Evolutionary conservation across 2,329 filamentous ascomycete genomes (phyloP), one percentile per base, ranked within the genome.

Genomic region (Ascochyta pisi): DNA sequence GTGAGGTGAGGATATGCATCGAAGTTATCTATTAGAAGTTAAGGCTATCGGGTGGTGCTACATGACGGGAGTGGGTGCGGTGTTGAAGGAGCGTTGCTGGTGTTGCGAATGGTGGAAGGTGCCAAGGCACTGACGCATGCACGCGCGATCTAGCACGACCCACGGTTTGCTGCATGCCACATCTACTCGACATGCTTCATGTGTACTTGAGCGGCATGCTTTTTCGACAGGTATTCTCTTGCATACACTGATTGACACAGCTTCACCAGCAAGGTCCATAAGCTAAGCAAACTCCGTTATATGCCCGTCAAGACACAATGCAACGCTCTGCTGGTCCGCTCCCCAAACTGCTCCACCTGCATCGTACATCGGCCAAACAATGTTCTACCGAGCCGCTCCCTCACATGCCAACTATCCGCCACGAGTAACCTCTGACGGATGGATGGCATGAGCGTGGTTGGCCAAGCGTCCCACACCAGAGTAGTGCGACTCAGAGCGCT

Each of bases 21-120:
- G 55, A 53, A 54, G 54, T 54, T 34, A 45, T 54, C 54, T 61
- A 68, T 66, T 69, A 69, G 37, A 64, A 58, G 66, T 67, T 66
- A 69, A 39, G 53, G 54, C 52, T 61, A 58, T 37, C 46, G 27
- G 39, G 37, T 52, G 52, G 57, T 51, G 19, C 59, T 66, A 68
- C 66, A 68, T 68, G 37, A 38, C 48, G 43, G 27, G 29, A 48
- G 47, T 49, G 60, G 46, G 55, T 48, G 47, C 52, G 57, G 51
- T 49, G 60, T 45, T 53, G 56, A 55, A 53, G 33, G 53, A 59
- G 43, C 54, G 54, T 56, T 56, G 53, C 33, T 44, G 42, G 49
- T 58, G 46, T 34, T 45, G 47, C 43, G 38, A 27, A 50, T 44
- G 51, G 50, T 55, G 35, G 43, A 58, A 66, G 54, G 51, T 39